These are phyloP conservation scores for Trichosanthes truncata DNA, from an alignment of 306 rosid genomes.

Conservation along the genomic window DNA sequence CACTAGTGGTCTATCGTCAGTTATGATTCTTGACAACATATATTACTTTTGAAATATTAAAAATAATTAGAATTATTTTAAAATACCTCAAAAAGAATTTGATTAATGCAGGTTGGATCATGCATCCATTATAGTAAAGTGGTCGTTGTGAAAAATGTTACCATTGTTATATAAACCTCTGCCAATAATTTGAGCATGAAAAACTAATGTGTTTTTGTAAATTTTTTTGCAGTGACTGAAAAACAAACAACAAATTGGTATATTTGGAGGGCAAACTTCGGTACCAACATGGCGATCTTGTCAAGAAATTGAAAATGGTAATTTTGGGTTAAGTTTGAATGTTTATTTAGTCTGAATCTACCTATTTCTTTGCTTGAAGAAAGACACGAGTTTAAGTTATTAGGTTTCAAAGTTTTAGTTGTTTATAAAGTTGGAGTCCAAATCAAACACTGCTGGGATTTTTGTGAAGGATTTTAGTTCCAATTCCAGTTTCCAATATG, in stretches of 20 bases:
- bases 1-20: background rate
- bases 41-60: background rate
- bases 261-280: background rate
- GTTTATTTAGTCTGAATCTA: background rate
- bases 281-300: background rate
- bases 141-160: background rate
- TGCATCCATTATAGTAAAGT: background rate
- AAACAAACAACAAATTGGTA: conserved; percentile 2
- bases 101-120: background rate
- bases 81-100: background rate
- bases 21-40: background rate
- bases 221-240: background rate
- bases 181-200: background rate
- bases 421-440: conserved; percentile 4
- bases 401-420: conserved; percentile 3
- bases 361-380: background rate
- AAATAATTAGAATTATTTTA: background rate
- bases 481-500: conserved; percentile 3
- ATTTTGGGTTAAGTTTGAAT: conserved; percentile 4
- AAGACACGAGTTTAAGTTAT: background rate
- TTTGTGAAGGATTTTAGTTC: background rate
- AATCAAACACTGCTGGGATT: background rate
- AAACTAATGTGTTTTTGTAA: background rate
- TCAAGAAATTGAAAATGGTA: conserved; percentile 10
- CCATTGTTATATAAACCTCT: background rate